Evolutionary conservation across 1,139 yeast species (phyloP).

Genomic region (Yamadazyma oceani): DNA sequence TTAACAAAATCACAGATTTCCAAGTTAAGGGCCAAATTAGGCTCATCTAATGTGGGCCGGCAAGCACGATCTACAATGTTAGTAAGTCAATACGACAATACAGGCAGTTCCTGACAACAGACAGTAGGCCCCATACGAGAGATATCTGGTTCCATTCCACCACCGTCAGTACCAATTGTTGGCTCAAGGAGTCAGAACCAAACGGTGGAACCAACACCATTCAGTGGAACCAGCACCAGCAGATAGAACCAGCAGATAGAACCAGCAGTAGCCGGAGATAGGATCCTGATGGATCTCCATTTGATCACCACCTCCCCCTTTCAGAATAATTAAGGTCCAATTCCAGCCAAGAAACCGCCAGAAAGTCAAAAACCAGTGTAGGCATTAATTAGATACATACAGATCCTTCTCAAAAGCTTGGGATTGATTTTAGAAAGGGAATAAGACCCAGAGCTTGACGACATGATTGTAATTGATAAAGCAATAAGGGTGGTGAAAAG

Average conservation of each 20-base stretch:
- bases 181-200: too few species aligned
- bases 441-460: slow-evolving; percentile 33
- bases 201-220: too few species aligned
- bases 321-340: too few species aligned
- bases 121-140: too few species aligned
- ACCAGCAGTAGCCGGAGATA: too few species aligned
- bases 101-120: too few species aligned
- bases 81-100: slow-evolving; percentile 15
- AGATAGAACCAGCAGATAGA: too few species aligned
- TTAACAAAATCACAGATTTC: slow-evolving; percentile 94
- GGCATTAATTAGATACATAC: slow-evolving; percentile 33
- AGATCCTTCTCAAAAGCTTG: slow-evolving; percentile 62
- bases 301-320: too few species aligned
- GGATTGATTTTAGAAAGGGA: slow-evolving; percentile 55
- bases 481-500: not conserved
- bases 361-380: slow-evolving; percentile 5
- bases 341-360: not conserved
- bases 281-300: too few species aligned
- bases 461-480: slow-evolving; percentile 6
- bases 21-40: slow-evolving; percentile 82
- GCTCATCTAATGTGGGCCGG: slow-evolving; percentile 79
- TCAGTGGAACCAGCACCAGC: too few species aligned
- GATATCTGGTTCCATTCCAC: not conserved
- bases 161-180: too few species aligned
- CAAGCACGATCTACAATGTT: slow-evolving; percentile 75